Evolutionary conservation across 2,329 filamentous ascomycete genomes (phyloP).

Genomic region (Xylariaceae sp.): DNA sequence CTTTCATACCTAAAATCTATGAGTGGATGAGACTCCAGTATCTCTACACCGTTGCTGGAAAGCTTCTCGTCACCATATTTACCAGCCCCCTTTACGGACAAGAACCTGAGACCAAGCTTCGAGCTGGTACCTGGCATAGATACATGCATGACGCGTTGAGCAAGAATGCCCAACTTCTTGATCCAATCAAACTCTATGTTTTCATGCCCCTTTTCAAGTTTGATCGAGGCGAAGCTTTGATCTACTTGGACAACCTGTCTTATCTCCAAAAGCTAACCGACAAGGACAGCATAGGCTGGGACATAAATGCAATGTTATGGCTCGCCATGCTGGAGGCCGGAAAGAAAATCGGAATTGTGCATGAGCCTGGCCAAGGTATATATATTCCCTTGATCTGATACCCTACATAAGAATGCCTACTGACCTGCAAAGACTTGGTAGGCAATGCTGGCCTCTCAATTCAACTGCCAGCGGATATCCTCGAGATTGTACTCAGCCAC

Average conservation of each 20-base stretch:
- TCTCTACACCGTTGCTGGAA: slow-evolving; percentile 56
- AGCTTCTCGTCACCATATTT: slow-evolving; percentile 56
- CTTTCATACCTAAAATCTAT: slow-evolving; percentile 44
- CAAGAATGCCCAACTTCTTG: slow-evolving; percentile 48
- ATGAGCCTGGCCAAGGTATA: slow-evolving; percentile 53
- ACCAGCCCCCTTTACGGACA: slow-evolving; percentile 36
- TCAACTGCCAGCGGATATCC: slow-evolving; percentile 36
- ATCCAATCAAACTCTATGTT: slow-evolving; percentile 61
- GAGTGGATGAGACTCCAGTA: slow-evolving; percentile 54
- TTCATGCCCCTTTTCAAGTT: slow-evolving; percentile 59
- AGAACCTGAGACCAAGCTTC: slow-evolving; percentile 27
- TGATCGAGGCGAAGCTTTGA: slow-evolving; percentile 48
- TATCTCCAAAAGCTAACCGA: slow-evolving; percentile 42
- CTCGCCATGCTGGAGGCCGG: slow-evolving; percentile 66
- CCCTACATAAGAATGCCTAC: slow-evolving; percentile 7
- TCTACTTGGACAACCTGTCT: slow-evolving; percentile 57
- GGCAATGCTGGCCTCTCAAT: slow-evolving; percentile 24
- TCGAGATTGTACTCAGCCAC: slow-evolving; percentile 51
- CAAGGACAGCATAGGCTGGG: slow-evolving; percentile 40
- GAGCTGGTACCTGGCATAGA: slow-evolving; percentile 45
- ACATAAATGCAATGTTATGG: slow-evolving; percentile 54
- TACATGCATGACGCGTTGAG: slow-evolving; percentile 52
- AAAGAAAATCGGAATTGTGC: slow-evolving; percentile 65
- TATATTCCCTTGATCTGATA: slow-evolving; percentile 9
- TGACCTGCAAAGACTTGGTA: slow-evolving; percentile 9